Evolutionary conservation across 257 asterid species (phyloP).

Genomic region (Datura wrightii): DNA sequence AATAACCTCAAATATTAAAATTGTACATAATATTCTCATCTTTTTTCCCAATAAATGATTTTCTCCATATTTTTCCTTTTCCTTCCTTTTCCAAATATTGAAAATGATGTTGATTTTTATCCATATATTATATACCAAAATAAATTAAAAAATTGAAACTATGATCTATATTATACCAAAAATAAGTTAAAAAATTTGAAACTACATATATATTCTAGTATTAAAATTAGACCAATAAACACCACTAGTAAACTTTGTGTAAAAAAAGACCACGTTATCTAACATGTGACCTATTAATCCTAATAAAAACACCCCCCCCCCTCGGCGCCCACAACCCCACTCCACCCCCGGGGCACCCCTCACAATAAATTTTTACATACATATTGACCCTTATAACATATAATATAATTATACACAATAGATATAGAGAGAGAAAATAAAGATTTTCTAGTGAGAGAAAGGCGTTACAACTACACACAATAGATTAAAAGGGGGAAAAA

Average conservation of each 20-base stretch:
- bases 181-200: too few species aligned
- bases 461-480: conserved; percentile 23
- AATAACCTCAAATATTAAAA: not conserved
- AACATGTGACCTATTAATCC: conserved; percentile 26
- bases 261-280: conserved; percentile 26
- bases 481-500: not conserved
- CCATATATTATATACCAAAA: not conserved
- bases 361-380: not conserved
- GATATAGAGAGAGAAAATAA: conserved; percentile 27
- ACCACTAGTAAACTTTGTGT: conserved; percentile 26
- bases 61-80: not conserved
- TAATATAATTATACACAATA: not conserved
- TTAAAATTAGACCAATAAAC: not conserved
- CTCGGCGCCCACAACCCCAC: not conserved
- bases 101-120: not conserved
- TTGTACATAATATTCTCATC: not conserved
- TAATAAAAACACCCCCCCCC: not conserved
- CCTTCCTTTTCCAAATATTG: not conserved
- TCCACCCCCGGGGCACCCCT: rapidly evolving
- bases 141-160: not conserved
- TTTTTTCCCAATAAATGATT: not conserved
- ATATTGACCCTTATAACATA: not conserved
- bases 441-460: conserved; percentile 8
- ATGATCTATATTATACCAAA: not conserved
- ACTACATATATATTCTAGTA: not conserved